Base-by-base conservation (phyloP, 2,329 filamentous ascomycete genomes). In the Plenodomus tracheiphilus region DNA sequence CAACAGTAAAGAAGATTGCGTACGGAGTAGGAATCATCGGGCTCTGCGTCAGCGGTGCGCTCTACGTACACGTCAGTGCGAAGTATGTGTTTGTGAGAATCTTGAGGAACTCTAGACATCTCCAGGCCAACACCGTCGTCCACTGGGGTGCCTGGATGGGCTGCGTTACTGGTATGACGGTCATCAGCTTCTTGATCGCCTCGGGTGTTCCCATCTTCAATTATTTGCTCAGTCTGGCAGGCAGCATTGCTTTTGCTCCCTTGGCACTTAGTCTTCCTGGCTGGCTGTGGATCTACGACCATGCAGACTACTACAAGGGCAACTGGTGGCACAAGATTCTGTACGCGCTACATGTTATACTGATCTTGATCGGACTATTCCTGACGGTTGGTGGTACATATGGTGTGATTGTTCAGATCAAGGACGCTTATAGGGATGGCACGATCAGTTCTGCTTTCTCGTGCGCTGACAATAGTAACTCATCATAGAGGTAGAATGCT, bases 131-230 rank as follows among this genome's bases (percentile, higher is more conserved):
- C 64, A 79, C 77, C 0, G 9, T 74, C 13, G 58, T 78, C 0
- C 81, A 83, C 85, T 85, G 83, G 57, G 84, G 84, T 4, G 71
- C 75, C 0, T 84, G 81, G 81, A 61, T 82, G 0, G 64, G 70
- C 9, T 77, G 76, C 47, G 79, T 76, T 0, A 61, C 73, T 16
- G 65, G 65, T 0, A 67, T 82, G 34, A 69, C 70, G 0, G 57
- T 75, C 3, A 59, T 80, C 17, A 70, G 77, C 5, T 83, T 80
- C 56, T 64, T 83, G 43, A 66, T 83, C 16, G 79, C 80, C 1
- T 73, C 74, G n/a, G 77, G 77, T 0, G 79, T 83, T 25, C 80
- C 80, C 0, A 79, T 82, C 43, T 82, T 83, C 70, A 79, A 79
- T 50, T 81, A 77, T 56, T 56, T 82, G 17, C 54, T 81, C 16